These are phyloP conservation scores for Lodderomyces parapsilosis DNA, from an alignment of 1,139 yeast species.

Conservation along the genomic window DNA sequence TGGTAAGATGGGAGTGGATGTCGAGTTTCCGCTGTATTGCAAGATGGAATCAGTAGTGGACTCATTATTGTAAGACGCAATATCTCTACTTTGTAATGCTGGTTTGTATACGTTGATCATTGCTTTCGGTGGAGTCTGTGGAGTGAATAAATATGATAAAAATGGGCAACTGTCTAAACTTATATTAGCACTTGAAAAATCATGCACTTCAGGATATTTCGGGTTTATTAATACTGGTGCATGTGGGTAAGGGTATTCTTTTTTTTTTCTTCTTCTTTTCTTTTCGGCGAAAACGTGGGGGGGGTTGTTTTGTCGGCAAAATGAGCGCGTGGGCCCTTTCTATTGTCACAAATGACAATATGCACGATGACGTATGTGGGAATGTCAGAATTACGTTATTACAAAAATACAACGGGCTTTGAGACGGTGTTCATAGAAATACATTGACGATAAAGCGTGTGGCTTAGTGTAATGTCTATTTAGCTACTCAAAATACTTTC, in stretches of 20 bases:
- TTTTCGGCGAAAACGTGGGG: conserved; percentile 1
- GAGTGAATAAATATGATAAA: background rate
- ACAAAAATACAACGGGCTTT: background rate
- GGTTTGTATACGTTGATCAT: conserved; percentile 16
- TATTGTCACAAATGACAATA: background rate
- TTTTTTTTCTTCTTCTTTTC: too few species aligned
- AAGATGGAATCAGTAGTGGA: conserved; percentile 4
- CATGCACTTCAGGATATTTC: background rate
- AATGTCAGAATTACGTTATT: too few species aligned
- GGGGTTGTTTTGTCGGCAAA: background rate
- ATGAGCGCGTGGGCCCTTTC: too few species aligned
- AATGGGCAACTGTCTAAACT: background rate
- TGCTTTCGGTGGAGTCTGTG: too few species aligned
- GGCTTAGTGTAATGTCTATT: background rate
- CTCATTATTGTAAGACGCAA: background rate
- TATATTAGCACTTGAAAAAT: background rate
- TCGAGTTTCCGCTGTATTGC: conserved; percentile 11
- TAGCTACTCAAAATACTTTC: conserved; percentile 18
- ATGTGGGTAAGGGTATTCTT: too few species aligned
- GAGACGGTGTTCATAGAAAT: too few species aligned
- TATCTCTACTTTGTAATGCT: conserved; percentile 4
- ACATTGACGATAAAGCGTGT: too few species aligned
- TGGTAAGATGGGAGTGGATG: conserved; percentile 13
- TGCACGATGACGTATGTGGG: background rate
- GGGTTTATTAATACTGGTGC: background rate